Base-by-base conservation (phyloP, 2,329 filamentous ascomycete species). In the Helicocarpus griseus region DNA sequence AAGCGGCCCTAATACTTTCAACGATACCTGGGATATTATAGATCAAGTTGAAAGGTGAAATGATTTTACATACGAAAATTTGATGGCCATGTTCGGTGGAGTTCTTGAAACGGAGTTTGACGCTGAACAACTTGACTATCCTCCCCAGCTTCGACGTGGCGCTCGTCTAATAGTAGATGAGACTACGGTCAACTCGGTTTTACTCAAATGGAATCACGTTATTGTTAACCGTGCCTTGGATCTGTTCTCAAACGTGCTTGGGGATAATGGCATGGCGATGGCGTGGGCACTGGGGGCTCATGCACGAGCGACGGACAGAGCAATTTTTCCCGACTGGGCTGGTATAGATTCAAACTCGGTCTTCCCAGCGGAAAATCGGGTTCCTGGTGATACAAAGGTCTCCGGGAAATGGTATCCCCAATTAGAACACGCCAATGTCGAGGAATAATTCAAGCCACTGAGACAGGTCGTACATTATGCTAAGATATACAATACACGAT, bases 171-270 rank as follows among this genome's bases (percentile, higher is more conserved):
- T 48, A 9, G 17, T 51, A 22, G 40, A 51, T 22, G 49, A 51
- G 24, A 11, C 28, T 28, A 38, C 49, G n/a, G 43, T 51, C 28
- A 48, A 28, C n/a, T 31, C 40, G 1, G 29, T 51, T 13, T 21
- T 51, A 6, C 22, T 39, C 14, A 51, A 48, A 47, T 51, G 41
- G 43, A 51, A 46, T 48, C 49, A 51, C 48, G 48, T 43, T 5
- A 46, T 46, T 19, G 49, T 51, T n/a, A 19, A 47, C 17, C 39
- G 49, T 17, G 40, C 41, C 31, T 43, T 51, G 17, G 26, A 46
- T 3, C 26, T 19, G 6, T 31, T 31, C 24, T 35, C 43, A 17
- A 21, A 50, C 13, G 38, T 29, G 33, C 24, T 29, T 13, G 5
- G 5, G 19, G 47, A 19, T 21, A 39, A 14, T 19, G 14, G 24